Evolutionary conservation across 257 asterid species (phyloP), one percentile per base, ranked within the genome.

Genomic region (Anisodus tanguticus): DNA sequence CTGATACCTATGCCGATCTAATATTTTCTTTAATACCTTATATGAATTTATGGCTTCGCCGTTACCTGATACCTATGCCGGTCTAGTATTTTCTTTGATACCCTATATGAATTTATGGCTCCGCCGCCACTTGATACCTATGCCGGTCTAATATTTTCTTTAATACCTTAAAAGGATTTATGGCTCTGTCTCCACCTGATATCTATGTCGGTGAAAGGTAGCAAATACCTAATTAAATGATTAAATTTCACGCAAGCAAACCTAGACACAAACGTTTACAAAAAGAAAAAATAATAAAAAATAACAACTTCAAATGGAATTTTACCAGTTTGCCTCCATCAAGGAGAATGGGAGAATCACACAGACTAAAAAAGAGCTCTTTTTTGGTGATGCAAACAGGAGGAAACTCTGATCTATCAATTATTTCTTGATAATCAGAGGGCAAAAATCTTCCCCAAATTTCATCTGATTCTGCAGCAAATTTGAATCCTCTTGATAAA

Each of bases 381-480:
- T 86, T 89, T 41, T 89, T 91, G 85, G 88, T 31, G 11, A 86
- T 77, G 60, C 3, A 85, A 19, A 17, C 63, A n/a, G 45, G 64
- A 81, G 90, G 83, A 67, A 88, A 31, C 15, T 5, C 41, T 4
- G 89, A 84, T 12, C 47, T 37, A 0, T 85, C 35, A 9, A 90
- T 17, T 70, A 89, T 82, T 4, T 87, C 80, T 9, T 3, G 11
- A 66, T 55, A 79, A 85, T 88, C 88, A 6, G 81, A 71, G 2
- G 90, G 91, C 49, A 88, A 88, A 63, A 90, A 83, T 3, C 77
- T 62, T 47, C 81, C 85, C 91, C 92, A 88, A 5, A 87, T 88
- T 16, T 83, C 5, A 84, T 88, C 89, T 35, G 78, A 88, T 0
- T 88, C 85, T 1, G 86, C 81, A 39, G 84, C 86, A 66, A 85